A percentile compares a stretch with the other conserved stretches of the same genome.
Conservation (phyloP, 306 rosid species). For the Dicorynia guianensis region DNA sequence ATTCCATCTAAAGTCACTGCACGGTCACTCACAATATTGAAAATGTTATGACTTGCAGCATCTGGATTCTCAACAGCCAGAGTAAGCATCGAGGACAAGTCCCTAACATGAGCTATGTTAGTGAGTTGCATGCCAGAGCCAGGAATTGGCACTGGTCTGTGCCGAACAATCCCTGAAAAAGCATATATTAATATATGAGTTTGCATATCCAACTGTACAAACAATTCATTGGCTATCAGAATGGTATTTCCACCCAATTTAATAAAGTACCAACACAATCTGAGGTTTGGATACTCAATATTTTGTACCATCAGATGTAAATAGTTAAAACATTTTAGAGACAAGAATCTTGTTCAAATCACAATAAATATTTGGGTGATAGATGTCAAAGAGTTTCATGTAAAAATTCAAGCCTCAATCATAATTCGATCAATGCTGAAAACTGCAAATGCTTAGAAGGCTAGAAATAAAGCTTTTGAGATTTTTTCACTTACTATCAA, state of each 20-base stretch:
- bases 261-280: no score
- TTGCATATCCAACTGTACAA: neutral
- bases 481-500: conserved; percentile 65
- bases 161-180: conserved; percentile 80
- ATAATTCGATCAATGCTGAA: no score
- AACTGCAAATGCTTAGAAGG: conserved; percentile 1
- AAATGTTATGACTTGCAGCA: conserved; percentile 67
- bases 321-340: neutral
- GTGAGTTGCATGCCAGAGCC: conserved; percentile 92
- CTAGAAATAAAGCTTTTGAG: neutral
- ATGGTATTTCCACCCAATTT: no score
- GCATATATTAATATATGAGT: neutral
- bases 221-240: no score
- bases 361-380: neutral
- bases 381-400: neutral
- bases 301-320: no score
- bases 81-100: conserved; percentile 85
- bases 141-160: conserved; percentile 87
- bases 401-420: no score
- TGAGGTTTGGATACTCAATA: no score
- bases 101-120: conserved; percentile 83
- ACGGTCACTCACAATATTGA: conserved; percentile 83
- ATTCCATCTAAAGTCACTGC: conserved; percentile 92
- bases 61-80: conserved; percentile 85
- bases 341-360: neutral